Conservation (phyloP, 2,329 filamentous ascomycete species). For the Colletotrichum higginsianum region DNA sequence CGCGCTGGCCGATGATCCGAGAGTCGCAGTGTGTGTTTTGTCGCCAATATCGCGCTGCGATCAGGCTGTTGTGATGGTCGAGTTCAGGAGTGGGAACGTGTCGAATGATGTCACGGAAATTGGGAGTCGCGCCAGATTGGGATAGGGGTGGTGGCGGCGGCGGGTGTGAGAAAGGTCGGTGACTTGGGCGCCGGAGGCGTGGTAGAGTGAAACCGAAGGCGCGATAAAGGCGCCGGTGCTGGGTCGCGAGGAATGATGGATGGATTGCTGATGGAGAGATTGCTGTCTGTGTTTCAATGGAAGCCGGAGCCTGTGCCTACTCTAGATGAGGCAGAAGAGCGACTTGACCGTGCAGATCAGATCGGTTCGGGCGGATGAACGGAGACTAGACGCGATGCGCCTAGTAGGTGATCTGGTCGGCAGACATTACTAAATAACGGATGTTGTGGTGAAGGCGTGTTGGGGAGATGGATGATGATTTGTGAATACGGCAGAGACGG, state of each 20-base stretch:
- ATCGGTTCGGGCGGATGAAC: conserved; percentile 35
- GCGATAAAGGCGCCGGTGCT: conserved; percentile 25
- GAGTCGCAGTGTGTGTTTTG: conserved; percentile 25
- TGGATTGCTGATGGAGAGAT: conserved; percentile 20
- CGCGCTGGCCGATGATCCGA: conserved; percentile 10
- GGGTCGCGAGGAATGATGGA: conserved; percentile 18
- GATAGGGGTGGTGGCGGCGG: conserved; percentile 26
- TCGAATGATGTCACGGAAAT: conserved; percentile 42
- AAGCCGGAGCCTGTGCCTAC: conserved; percentile 34
- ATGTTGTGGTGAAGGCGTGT: conserved; percentile 21
- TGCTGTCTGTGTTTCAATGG: conserved; percentile 35
- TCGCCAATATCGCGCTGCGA: conserved; percentile 38
- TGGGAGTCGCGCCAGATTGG: conserved; percentile 38
- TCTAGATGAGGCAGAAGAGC: conserved; percentile 37
- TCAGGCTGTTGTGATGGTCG: conserved; percentile 36
- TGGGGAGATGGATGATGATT: conserved; percentile 10
- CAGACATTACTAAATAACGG: conserved; percentile 40
- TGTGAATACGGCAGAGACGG: conserved; percentile 1
- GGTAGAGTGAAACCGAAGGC: conserved; percentile 7
- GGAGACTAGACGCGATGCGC: conserved; percentile 44
- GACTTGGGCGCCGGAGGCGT: conserved; percentile 23
- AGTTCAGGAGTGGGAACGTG: conserved; percentile 34
- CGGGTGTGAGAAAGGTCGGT: conserved; percentile 25
- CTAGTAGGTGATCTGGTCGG: conserved; percentile 42
- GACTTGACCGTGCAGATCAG: conserved; percentile 42